These are phyloP conservation scores for Calocybe indica DNA, from an alignment of 768 basidiomycete genomes.

Conservation along the genomic window DNA sequence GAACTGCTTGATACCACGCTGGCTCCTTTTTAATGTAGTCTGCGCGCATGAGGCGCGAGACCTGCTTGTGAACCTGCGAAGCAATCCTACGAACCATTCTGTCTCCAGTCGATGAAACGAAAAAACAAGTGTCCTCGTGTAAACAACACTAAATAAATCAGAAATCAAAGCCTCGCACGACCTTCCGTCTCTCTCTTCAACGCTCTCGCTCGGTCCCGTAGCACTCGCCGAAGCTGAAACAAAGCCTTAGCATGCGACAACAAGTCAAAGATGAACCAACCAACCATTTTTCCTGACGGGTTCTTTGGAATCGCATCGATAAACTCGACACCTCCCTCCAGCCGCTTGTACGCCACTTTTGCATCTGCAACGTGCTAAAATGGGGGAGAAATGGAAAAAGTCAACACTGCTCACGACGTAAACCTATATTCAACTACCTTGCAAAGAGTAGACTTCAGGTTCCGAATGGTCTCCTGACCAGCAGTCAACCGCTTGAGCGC, in stretches of 20 bases:
- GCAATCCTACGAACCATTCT: constrained; percentile 77
- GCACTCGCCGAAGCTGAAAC: constrained; percentile 39
- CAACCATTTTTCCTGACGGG: constrained; percentile 62
- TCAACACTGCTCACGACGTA: neutral
- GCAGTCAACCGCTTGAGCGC: constrained; percentile 28
- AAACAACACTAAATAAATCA: too few relatives aligned
- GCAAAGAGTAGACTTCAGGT: constrained; percentile 38
- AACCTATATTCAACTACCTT: constrained; percentile 36
- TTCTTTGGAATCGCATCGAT: constrained; percentile 63
- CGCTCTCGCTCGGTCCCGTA: constrained; percentile 43
- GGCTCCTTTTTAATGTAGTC: constrained; percentile 61
- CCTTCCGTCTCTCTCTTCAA: neutral
- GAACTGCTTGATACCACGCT: constrained; percentile 79
- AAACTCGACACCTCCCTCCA: constrained; percentile 59
- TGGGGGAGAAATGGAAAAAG: too few relatives aligned
- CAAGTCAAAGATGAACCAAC: constrained; percentile 10
- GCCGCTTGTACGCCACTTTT: constrained; percentile 55
- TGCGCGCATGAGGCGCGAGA: constrained; percentile 71
- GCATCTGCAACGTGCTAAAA: constrained; percentile 57
- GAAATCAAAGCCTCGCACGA: too few relatives aligned
- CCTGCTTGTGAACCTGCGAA: constrained; percentile 84
- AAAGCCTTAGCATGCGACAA: neutral
- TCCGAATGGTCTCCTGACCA: constrained; percentile 24
- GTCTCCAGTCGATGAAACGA: neutral
- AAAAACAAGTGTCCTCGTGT: too few relatives aligned